A percentile compares a stretch with the other conserved stretches of the same genome.
These are phyloP conservation scores for Cystobasidium onofrii DNA, from an alignment of 768 basidiomycete species.

Conservation along the genomic window DNA sequence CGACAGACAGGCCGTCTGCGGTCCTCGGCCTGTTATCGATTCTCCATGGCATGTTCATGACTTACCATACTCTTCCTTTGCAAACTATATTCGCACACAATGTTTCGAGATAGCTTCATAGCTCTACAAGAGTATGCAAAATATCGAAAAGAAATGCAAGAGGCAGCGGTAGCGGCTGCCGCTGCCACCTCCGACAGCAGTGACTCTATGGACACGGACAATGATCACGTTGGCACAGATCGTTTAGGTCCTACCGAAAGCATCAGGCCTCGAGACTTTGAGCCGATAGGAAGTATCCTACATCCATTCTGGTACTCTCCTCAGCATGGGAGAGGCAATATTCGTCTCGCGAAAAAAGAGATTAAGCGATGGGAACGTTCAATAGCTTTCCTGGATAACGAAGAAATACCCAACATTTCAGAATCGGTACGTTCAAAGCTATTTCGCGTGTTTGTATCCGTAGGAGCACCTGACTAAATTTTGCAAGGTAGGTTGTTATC, in stretches of 20 bases:
- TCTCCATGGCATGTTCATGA: too few species aligned
- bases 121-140: neutral
- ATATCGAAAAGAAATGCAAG: neutral
- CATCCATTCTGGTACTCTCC: neutral
- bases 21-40: too few species aligned
- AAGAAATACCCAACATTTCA: neutral
- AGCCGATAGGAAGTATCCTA: neutral
- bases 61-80: neutral
- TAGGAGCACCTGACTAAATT: neutral
- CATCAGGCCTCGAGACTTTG: neutral
- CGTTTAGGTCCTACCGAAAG: neutral
- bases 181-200: neutral
- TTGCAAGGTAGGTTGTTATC: neutral
- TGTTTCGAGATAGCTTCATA: neutral
- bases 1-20: too few species aligned
- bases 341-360: neutral
- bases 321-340: neutral
- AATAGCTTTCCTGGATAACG: neutral
- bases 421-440: neutral
- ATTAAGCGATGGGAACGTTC: slow-evolving; percentile 10
- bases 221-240: neutral
- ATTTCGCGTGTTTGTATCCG: neutral
- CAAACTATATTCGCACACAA: neutral
- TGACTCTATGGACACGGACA: neutral
- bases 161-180: neutral